Percentiles rank a stretch among this genome's conserved stretches.
Conservation (phyloP, 164 flowering plant species). For the Annona squamosa region DNA sequence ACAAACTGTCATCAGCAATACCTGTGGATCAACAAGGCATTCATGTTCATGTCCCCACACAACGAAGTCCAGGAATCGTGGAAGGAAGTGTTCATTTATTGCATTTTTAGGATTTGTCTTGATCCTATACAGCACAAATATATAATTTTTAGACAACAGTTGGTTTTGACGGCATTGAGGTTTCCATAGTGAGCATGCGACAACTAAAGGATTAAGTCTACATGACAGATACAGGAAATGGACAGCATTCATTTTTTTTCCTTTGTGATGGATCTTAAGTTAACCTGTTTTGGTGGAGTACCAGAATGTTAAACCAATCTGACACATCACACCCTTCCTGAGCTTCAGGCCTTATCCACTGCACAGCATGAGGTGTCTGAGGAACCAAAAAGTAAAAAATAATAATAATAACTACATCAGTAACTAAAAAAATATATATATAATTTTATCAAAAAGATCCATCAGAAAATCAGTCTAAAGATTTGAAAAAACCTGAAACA, state of each 20-base stretch:
- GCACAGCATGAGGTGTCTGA: conserved; percentile 98
- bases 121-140: conserved; percentile 45
- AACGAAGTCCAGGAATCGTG: conserved; percentile 86
- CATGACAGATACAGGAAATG: background rate
- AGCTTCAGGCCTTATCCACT: conserved; percentile 96
- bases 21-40: conserved; percentile 97
- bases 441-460: background rate
- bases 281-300: conserved; percentile 96
- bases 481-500: conserved; percentile 75
- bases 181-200: background rate
- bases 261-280: background rate
- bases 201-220: background rate
- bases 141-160: background rate
- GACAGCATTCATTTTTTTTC: background rate
- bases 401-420: background rate
- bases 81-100: conserved; percentile 93
- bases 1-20: conserved; percentile 9
- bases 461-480: background rate
- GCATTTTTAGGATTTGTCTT: conserved; percentile 97
- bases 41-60: conserved; percentile 99
- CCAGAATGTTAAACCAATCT: conserved; percentile 96
- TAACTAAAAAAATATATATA: background rate
- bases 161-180: background rate
- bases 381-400: conserved; percentile 10
- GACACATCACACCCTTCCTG: conserved; percentile 76